Conservation (phyloP, 2,329 filamentous ascomycete species). For the Sclerotinia nivalis region DNA sequence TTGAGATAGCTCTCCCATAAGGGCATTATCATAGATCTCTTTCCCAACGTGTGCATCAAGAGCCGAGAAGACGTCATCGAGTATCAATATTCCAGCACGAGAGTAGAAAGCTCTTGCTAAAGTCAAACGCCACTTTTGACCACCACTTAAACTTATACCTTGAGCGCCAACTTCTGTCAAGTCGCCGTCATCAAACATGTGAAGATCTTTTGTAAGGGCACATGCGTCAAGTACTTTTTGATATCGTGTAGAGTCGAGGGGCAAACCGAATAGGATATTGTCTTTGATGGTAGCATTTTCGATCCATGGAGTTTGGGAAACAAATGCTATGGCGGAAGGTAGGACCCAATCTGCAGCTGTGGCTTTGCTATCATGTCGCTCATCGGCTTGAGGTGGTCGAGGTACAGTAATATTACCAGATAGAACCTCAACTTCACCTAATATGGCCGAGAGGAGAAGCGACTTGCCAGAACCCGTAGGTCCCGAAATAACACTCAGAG, state of each 20-base stretch:
- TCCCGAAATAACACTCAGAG: conserved; percentile 72
- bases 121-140: conserved; percentile 78
- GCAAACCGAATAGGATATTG: conserved; percentile 76
- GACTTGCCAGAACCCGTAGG: conserved; percentile 78
- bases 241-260: conserved; percentile 66
- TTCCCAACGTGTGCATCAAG: conserved; percentile 78
- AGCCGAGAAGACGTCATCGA: conserved; percentile 79
- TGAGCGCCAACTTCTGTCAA: conserved; percentile 78
- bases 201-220: conserved; percentile 70
- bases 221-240: conserved; percentile 68
- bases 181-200: conserved; percentile 73
- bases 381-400: conserved; percentile 48
- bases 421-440: conserved; percentile 72
- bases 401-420: conserved; percentile 60
- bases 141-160: conserved; percentile 78
- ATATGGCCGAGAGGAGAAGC: conserved; percentile 68
- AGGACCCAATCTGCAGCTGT: conserved; percentile 64
- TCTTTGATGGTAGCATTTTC: conserved; percentile 76
- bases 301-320: conserved; percentile 80
- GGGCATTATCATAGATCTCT: conserved; percentile 73
- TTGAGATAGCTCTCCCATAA: conserved; percentile 66
- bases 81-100: conserved; percentile 68
- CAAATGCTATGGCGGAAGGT: conserved; percentile 66
- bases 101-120: conserved; percentile 79
- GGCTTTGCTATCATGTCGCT: conserved; percentile 62